Base-by-base conservation (phyloP, 192 early-diverging fungal species). In the Globomyces pollinis-pini region DNA sequence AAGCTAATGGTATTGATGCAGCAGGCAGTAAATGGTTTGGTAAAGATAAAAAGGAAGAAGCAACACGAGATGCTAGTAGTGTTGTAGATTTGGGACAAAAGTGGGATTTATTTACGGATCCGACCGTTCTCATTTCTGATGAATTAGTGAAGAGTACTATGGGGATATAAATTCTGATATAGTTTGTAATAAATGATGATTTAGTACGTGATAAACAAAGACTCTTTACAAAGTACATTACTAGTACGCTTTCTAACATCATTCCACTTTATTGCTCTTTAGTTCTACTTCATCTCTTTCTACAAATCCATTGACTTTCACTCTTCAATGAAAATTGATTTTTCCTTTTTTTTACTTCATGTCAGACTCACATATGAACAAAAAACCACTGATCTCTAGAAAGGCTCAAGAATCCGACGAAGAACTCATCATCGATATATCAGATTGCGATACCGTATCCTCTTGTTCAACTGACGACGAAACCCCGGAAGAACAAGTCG, bases 351-450 rank as follows among this genome's bases (percentile, higher is more conserved):
- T 47, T 47, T 47, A 28, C 44, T 47, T 47, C 44, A 47, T 26
- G 23, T 20, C 28, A 47, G 28, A 47, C 5, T 28, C 28, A 26
- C 44, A 47, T 28, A 28, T 26, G 23, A 28, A 28, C 44, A 47
- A 47, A 47, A 47, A 47, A 26, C 23, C 23, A 47, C 44, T 47
- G 11, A 28, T 47, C 28, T 20, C 44, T 12, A 47, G 23, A 15
- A 47, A 26, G 28, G 44, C 53, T 21, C 29, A 55, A 38, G 33
- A 31, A 13, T 36, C 34, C 29, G 38, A 55, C 21, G 53, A 31
- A 5, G 53, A 55, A 35, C 21, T 55, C 15, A 41, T 55, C 29
- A 34, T 55, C 38, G 53, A 55, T 55, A 38, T 55, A 55, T 55
- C 53, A 20, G 53, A 55, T 31, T 26, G 33, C 34, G 53, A 55